Evolutionary conservation across 371 early-diverging fungal genomes (phyloP), one percentile per base, ranked within the genome.

Genomic region (Chytridium lagenaria): DNA sequence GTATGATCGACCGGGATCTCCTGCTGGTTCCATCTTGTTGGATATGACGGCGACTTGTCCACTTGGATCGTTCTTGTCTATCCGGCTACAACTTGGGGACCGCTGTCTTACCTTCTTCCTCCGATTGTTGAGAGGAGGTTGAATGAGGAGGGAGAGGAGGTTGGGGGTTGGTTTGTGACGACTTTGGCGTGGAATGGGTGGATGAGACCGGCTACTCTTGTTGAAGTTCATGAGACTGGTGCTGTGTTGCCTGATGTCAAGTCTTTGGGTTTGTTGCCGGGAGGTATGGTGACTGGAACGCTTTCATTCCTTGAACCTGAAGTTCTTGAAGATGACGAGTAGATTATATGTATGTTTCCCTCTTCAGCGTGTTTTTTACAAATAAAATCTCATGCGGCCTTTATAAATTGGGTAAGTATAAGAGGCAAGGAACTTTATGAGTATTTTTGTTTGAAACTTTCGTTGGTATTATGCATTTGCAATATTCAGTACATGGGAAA

Each of bases 1-100:
- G 3, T 28, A 66, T 26, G 19, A 19, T 37, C 66, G 66, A 16
- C 44, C 66, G 12, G 66, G 66, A n/a, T 38, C 66, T 22, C n/a
- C 38, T 38, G 49, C 38, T 23, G 66, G 66, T 22, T 15, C 16
- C 66, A 26, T 66, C 10, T 28, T 66, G 2, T n/a, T 66, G 36
- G 66, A 66, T 44, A 44, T 44, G 10, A 66, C 40, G 3, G 15
- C 15, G 23, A 15, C 38, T 5, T n/a, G 23, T 16, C 66, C 66
- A 2, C 49, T 66, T 7, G 66, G 66, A 26, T 22, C 44, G 2
- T 38, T 66, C 26, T 3, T 66, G 3, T 2, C 10, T 23, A 66
- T 66, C 66, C 66, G 10, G 44, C 66, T 19, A 66, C 66, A 3
- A 66, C 66, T 15, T 66, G 66, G 66, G 66, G 66, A 40, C 66